Base-by-base conservation (phyloP, 2,329 filamentous ascomycete species). In the Orbilia javanica region DNA sequence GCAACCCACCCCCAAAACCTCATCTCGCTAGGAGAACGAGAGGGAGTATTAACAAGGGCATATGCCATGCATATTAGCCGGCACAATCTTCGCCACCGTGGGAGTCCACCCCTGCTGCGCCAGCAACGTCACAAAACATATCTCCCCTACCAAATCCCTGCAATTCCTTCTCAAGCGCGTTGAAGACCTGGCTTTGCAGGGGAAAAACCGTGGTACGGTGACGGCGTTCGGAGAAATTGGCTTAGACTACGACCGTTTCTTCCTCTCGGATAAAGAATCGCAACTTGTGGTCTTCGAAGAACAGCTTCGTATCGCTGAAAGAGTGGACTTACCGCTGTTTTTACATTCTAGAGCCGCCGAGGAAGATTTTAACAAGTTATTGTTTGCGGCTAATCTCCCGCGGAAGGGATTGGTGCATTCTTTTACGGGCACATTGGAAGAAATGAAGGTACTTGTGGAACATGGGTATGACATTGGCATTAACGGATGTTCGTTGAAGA, bases 401-500 rank as follows among this genome's bases (percentile, higher is more conserved):
- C 91, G 88, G 81, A 89, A 91, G 18, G 96, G 93, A 13, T 89
- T 98, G 15, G 96, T 99, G 67, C 96, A 99, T 85, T 95, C 92
- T 83, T 99, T 99, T 82, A 99, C 96, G 0, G 96, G 96, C 2
- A 93, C 93, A 0, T 84, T 90, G 13, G 92, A 92, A 69, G 96
- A 97, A 85, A 95, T 97, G 91, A 86, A 88, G 70, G 89, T 93
- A 80, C 86, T 98, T 69, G 90, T 96, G 81, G 90, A 89, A 1
- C 84, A 96, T 53, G 95, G 94, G 0, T 88, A 97, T 67, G 91
- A 97, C 84, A 90, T 99, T 78, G 95, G 96, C n/a, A 89, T 97
- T 78, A 99, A 99, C 83, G 96, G 96, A 3, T 99, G 96, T 84
- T 96, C 93, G 82, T 89, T 99, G 86, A 99, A 98, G 87, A 98